phyloP scores from a whole-genome alignment of 345 rosid species.

The Lagerstroemia speciosa region DNA sequence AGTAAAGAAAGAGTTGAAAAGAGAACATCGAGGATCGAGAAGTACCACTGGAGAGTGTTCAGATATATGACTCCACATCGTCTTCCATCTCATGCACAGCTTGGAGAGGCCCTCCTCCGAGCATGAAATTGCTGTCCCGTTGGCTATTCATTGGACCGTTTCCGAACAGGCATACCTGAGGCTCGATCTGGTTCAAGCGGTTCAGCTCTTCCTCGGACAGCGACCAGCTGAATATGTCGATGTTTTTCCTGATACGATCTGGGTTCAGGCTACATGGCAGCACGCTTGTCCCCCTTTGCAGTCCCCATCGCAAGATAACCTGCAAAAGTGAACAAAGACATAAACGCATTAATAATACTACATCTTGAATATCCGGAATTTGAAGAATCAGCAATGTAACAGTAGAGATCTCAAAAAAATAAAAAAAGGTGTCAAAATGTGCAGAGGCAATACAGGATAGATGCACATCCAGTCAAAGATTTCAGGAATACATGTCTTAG shows the following conservation, averaged over 20 bases:
- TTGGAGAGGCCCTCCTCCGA: constrained; percentile 47
- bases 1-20: neutral
- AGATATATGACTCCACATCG: constrained; percentile 24
- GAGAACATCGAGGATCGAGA: neutral
- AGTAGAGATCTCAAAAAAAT: neutral
- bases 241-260: constrained; percentile 41
- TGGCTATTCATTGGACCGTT: constrained; percentile 28
- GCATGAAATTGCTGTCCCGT: constrained; percentile 26
- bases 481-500: neutral
- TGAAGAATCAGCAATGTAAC: neutral
- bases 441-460: neutral
- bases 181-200: constrained; percentile 38
- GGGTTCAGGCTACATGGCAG: constrained; percentile 50
- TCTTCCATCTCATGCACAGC: constrained; percentile 45
- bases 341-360: neutral
- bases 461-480: neutral
- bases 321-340: constrained; percentile 7
- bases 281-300: constrained; percentile 55
- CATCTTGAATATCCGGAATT: neutral
- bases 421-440: neutral
- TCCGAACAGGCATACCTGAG: constrained; percentile 50
- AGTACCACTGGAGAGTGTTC: neutral
- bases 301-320: constrained; percentile 55
- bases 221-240: constrained; percentile 42
- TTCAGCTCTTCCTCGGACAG: constrained; percentile 42